Evolutionary conservation across 805 yeast genomes (phyloP).

Genomic region (Starmerella potacharoeniae): DNA sequence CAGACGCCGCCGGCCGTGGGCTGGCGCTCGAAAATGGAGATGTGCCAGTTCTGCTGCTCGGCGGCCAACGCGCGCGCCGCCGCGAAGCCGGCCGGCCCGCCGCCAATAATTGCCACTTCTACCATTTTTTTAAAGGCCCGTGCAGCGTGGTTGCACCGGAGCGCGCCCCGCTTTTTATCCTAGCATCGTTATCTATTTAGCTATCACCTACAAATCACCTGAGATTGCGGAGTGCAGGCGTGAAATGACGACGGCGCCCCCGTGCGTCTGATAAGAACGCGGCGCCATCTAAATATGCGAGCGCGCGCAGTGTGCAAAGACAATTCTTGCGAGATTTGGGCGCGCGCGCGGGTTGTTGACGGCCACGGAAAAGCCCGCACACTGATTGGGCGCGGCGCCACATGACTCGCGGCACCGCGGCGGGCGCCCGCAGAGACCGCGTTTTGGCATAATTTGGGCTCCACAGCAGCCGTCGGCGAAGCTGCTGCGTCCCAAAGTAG

Average conservation of each 20-base stretch:
- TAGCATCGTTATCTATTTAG: not conserved
- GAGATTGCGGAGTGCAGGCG: conserved; percentile 2
- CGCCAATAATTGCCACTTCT: conserved; percentile 57
- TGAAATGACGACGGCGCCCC: not conserved
- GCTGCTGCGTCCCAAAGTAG: not conserved
- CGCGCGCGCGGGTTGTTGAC: too few species aligned
- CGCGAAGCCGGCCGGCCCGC: conserved; percentile 68
- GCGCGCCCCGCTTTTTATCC: not conserved
- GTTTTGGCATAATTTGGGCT: too few species aligned
- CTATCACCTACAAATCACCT: conserved; percentile 4
- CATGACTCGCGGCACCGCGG: too few species aligned
- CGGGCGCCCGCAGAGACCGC: too few species aligned
- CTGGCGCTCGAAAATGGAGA: conserved; percentile 52
- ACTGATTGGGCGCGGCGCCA: too few species aligned
- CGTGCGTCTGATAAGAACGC: not conserved
- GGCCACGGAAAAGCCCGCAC: too few species aligned
- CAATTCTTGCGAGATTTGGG: too few species aligned
- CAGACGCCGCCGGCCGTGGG: conserved; percentile 59
- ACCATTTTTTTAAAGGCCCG: not conserved
- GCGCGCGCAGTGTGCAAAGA: too few species aligned
- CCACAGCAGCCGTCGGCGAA: too few species aligned
- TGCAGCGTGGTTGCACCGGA: too few species aligned
- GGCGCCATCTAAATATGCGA: not conserved
- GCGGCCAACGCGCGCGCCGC: conserved; percentile 49
- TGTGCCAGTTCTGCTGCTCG: conserved; percentile 35